phyloP scores from a whole-genome alignment of 2,329 filamentous ascomycete genomes.

The Fusarium palustre region DNA sequence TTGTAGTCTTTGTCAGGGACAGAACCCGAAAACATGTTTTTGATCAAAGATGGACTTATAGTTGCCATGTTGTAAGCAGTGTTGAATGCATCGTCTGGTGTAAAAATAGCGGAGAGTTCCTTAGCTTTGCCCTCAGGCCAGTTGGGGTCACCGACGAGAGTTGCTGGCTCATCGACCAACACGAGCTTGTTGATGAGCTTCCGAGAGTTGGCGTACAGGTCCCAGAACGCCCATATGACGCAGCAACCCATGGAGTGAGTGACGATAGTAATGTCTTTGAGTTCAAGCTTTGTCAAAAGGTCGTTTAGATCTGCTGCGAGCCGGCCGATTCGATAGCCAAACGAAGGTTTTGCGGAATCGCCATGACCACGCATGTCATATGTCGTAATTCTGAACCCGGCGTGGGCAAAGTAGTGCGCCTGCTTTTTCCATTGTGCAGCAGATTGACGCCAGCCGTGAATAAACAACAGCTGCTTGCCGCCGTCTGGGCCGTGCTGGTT shows the following conservation, averaged over 20 bases:
- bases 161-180: not conserved
- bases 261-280: not conserved
- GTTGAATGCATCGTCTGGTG: not conserved
- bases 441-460: not conserved
- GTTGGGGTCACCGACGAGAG: not conserved
- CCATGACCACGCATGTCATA: slow-evolving; percentile 8
- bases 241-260: slow-evolving; percentile 7
- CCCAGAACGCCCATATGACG: slow-evolving; percentile 5
- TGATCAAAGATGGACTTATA: not conserved
- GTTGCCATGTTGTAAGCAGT: not conserved
- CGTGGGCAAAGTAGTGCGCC: not conserved
- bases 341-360: not conserved
- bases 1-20: not conserved
- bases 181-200: not conserved
- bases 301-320: slow-evolving; percentile 1
- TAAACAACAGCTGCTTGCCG: not conserved
- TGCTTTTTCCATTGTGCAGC: not conserved
- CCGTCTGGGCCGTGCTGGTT: not conserved
- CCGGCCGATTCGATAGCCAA: not conserved
- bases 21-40: not conserved
- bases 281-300: not conserved
- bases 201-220: not conserved
- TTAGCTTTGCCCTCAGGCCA: not conserved
- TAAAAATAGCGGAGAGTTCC: not conserved
- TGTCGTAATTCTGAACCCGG: not conserved